Evolutionary conservation across 1,139 yeast genomes (phyloP).

Genomic region (Sugiyamaella grinbergsii): DNA sequence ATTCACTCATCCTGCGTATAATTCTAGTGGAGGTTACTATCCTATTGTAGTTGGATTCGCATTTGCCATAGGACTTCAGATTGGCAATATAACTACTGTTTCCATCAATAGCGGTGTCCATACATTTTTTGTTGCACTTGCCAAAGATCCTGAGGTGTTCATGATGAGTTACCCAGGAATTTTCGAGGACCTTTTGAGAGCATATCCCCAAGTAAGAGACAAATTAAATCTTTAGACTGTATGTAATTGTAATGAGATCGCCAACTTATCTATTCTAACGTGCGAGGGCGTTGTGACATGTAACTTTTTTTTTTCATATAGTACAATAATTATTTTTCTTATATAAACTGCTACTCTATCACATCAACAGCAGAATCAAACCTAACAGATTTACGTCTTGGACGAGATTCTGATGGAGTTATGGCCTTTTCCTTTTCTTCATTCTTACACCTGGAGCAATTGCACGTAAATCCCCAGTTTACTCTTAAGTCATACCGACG

Average conservation of each 20-base stretch:
- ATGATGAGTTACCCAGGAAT: slow-evolving; percentile 73
- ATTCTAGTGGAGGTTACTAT: slow-evolving; percentile 63
- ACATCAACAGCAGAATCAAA: slow-evolving; percentile 52
- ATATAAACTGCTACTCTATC: not conserved
- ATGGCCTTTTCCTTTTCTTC: slow-evolving; percentile 47
- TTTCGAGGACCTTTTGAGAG: slow-evolving; percentile 68
- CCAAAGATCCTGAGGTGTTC: slow-evolving; percentile 85
- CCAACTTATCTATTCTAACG: not conserved
- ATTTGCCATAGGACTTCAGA: slow-evolving; percentile 74
- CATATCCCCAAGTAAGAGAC: slow-evolving; percentile 74
- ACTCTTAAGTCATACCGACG: slow-evolving; percentile 68
- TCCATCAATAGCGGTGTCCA: slow-evolving; percentile 81
- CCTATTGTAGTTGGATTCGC: slow-evolving; percentile 80
- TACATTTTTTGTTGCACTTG: slow-evolving; percentile 83
- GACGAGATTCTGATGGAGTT: slow-evolving; percentile 36
- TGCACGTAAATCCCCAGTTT: slow-evolving; percentile 85
- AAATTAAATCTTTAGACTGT: slow-evolving; percentile 31
- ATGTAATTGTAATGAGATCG: not conserved
- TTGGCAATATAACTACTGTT: slow-evolving; percentile 69
- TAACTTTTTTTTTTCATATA: not conserved
- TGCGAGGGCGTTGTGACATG: not conserved
- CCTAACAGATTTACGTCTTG: slow-evolving; percentile 70
- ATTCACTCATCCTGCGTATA: slow-evolving; percentile 73
- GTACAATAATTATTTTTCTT: not conserved
- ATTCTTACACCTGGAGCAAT: slow-evolving; percentile 63